phyloP scores from a whole-genome alignment of 2,329 filamentous ascomycete species.

The Polytolypa hystricis region DNA sequence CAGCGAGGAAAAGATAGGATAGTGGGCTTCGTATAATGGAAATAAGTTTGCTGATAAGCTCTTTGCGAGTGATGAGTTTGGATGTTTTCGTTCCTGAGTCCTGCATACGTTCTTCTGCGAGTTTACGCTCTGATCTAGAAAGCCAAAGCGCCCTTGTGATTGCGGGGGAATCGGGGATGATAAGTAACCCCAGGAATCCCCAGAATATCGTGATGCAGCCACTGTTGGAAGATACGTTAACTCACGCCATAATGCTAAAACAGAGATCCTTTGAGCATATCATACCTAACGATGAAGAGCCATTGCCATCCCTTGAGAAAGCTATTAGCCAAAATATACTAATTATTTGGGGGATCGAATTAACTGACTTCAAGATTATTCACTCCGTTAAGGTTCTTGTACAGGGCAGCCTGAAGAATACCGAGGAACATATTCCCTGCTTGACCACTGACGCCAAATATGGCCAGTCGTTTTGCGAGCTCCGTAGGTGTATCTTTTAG shows the following conservation, averaged over 20 bases:
- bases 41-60: conserved; percentile 2
- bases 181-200: conserved; percentile 11
- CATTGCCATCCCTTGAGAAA: neutral
- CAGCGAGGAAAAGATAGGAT: conserved; percentile 11
- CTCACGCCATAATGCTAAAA: too few species aligned
- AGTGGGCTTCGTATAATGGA: conserved; percentile 4
- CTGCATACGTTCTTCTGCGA: conserved; percentile 12
- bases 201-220: conserved; percentile 13
- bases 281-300: neutral
- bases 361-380: neutral
- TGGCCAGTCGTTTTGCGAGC: conserved; percentile 10
- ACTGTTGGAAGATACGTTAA: neutral
- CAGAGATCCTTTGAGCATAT: too few species aligned
- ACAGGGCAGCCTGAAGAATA: conserved; percentile 13
- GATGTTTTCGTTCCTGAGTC: conserved; percentile 11
- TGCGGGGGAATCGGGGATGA: conserved; percentile 13
- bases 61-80: conserved; percentile 11
- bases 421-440: conserved; percentile 13
- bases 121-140: conserved; percentile 8
- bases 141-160: conserved; percentile 13
- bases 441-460: conserved; percentile 12
- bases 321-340: neutral
- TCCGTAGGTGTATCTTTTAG: conserved; percentile 5
- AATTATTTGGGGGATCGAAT: neutral
- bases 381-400: conserved; percentile 11